Evolutionary conservation across 306 rosid genomes (phyloP), one percentile per base, ranked within the genome.

Genomic region (Abrus precatorius): DNA sequence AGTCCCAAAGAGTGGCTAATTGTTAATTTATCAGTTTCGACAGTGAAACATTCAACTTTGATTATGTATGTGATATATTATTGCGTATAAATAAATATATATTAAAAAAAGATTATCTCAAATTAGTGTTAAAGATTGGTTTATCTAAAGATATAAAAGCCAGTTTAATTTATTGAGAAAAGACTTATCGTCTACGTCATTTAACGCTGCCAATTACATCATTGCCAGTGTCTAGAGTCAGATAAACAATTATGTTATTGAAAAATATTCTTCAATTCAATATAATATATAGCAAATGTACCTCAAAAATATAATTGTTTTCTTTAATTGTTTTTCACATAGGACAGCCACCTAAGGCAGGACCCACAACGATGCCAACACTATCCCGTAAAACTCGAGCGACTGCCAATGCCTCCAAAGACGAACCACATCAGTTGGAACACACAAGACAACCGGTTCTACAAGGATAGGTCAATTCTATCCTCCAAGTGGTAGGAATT

Each of bases 341-440:
- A 27, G 3, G 66, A 43, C 62, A 79, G 59, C 52, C 73, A 86
- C 72, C 79, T 66, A 83, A 40, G 45, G 45, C 12, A 63, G 80
- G 86, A 73, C 78, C 80, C 84, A 63, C 78, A 56, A 44, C 14
- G 41, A 69, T 43, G 52, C 14, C 9, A 59, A 29, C 65, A 27
- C 13, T 29, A 0, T 5, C 27, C 67, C 67, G 43, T 33, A 33
- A 32, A 61, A 61, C 43, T 61, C 67, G 67, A 61, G 67, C 33
- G 29, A 64, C 13, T 38, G 32, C 32, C 49, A 7, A 36, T 38
- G 70, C 43, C 49, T 64, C 48, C 69, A 6, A 62, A 62, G 5
- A 33, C 9, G 36, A 56, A 56, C 63, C 11, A 7, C 55, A 4
- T 60, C 40, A 11, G 10, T 60, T 1, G 43, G 38, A 29, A 29